Base-by-base conservation (phyloP, 805 yeast species). In the Saturnispora serradocipensis region DNA sequence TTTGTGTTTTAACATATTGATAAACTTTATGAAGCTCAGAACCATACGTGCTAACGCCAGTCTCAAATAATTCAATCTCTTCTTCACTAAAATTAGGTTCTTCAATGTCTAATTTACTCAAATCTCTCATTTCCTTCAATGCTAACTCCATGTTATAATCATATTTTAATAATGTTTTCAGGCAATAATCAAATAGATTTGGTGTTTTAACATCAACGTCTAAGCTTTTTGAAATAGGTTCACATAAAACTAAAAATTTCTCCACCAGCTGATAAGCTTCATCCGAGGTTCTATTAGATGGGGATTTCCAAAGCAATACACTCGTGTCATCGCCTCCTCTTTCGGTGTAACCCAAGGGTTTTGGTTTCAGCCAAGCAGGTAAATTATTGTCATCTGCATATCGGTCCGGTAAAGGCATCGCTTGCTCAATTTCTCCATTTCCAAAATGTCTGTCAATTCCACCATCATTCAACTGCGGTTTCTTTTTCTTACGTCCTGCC, bases 281-380 rank as follows among this genome's bases (percentile, higher is more conserved):
- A 8, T 49, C 50, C 1, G 42, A 38, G 5, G 75, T 72, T 11
- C 34, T 36, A 9, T 46, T 49, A 1, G 42, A 38, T 13, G 75
- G 73, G 32, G 72, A 68, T 58, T 74, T 76, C 95, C 97, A 93
- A 59, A 84, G 66, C 6, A 88, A 66, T 0, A 81, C 76, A 22
- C 74, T 71, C 0, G 88, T 81, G 20, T 76, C 80, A 59, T 82
- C 86, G 3, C 78, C 81, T 1, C 97, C 97, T 59, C 98, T 74
- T 60, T 88, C 95, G 6, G 86, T 69, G 64, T 87, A 88, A 0
- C 96, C 96, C 48, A 74, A 72, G 0, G 96, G 96, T 54, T 83
- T 70, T 3, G 83, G 85, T 61, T 84, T 90, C 30, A 87, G 67
- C 95, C 95, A 88, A 0, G 74, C 75, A 0, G 90, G 90, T 51